Percentiles rank a stretch among this genome's conserved stretches.
These are phyloP conservation scores for Tolypocladium album DNA, from an alignment of 2,329 filamentous ascomycete species.

Conservation along the genomic window DNA sequence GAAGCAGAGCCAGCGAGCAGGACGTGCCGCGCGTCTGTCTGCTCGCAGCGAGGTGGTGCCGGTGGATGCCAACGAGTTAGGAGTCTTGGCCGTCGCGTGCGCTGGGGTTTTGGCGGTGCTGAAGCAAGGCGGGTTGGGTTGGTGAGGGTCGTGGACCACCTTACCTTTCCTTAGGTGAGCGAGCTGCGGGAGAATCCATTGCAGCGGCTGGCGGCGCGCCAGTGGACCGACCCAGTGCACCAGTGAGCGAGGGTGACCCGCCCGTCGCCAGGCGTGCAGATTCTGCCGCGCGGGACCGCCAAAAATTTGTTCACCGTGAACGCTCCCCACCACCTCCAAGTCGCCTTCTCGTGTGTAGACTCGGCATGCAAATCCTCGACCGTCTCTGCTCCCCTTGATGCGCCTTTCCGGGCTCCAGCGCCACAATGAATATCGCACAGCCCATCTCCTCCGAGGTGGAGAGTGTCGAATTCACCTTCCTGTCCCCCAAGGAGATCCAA, in stretches of 20 bases:
- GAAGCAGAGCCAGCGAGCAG: not conserved
- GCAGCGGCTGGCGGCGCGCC: not conserved
- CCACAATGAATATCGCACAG: slow-evolving; percentile 59
- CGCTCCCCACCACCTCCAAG: slow-evolving; percentile 3
- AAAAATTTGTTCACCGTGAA: slow-evolving; percentile 26
- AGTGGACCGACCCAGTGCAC: not conserved
- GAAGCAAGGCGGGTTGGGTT: not conserved
- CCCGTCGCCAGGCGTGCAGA: slow-evolving; percentile 5
- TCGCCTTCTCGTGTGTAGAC: slow-evolving; percentile 6
- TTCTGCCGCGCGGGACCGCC: slow-evolving; percentile 35
- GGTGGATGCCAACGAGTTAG: not conserved
- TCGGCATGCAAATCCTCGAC: not conserved
- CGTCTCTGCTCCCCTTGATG: not conserved
- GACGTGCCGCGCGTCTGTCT: not conserved
- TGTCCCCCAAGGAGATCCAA: slow-evolving; percentile 73
- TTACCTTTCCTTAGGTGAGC: no score
- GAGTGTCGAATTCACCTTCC: slow-evolving; percentile 81
- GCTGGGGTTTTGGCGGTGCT: not conserved
- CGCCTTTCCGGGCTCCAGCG: not conserved
- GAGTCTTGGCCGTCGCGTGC: not conserved
- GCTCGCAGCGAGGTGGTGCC: not conserved
- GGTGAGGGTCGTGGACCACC: not conserved
- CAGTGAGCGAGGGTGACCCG: not conserved
- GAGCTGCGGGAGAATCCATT: not conserved
- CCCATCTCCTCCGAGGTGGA: slow-evolving; percentile 76